Percentiles rank a stretch among this genome's conserved stretches.
Conservation (phyloP, 2,329 filamentous ascomycete species). For the Colletotrichum abscissum region DNA sequence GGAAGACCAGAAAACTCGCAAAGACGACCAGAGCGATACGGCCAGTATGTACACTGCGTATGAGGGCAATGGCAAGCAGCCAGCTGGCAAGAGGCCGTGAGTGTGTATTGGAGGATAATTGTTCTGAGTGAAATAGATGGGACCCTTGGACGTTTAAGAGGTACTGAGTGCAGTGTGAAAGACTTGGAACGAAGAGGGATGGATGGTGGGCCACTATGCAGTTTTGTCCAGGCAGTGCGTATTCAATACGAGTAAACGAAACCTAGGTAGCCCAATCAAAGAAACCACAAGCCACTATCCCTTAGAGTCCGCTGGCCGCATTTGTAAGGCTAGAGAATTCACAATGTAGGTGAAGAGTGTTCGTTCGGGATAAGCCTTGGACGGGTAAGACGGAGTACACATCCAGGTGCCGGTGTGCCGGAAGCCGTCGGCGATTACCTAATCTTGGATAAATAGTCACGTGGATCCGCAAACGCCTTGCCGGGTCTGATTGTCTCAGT, state of each 20-base stretch:
- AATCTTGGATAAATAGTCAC: not conserved
- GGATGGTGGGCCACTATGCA: not conserved
- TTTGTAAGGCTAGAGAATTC: not conserved
- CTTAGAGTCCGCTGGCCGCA: not conserved
- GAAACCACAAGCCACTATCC: not conserved
- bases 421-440: not conserved
- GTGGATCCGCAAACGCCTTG: not conserved
- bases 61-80: conserved; percentile 47
- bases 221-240: not conserved
- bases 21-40: conserved; percentile 37
- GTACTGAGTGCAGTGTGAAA: not conserved
- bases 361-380: conserved; percentile 7
- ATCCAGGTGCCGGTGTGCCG: not conserved
- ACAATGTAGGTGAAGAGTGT: not conserved
- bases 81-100: conserved; percentile 34
- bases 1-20: conserved; percentile 38
- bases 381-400: not conserved
- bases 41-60: conserved; percentile 42
- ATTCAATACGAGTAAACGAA: not conserved
- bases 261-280: not conserved
- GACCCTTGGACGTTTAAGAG: not conserved
- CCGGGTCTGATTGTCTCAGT: conserved; percentile 13
- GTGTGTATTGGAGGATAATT: not conserved
- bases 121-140: not conserved
- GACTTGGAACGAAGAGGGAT: not conserved